These are phyloP conservation scores for Pseudohalonectria lignicola DNA, from an alignment of 2,329 filamentous ascomycete genomes.

Conservation along the genomic window DNA sequence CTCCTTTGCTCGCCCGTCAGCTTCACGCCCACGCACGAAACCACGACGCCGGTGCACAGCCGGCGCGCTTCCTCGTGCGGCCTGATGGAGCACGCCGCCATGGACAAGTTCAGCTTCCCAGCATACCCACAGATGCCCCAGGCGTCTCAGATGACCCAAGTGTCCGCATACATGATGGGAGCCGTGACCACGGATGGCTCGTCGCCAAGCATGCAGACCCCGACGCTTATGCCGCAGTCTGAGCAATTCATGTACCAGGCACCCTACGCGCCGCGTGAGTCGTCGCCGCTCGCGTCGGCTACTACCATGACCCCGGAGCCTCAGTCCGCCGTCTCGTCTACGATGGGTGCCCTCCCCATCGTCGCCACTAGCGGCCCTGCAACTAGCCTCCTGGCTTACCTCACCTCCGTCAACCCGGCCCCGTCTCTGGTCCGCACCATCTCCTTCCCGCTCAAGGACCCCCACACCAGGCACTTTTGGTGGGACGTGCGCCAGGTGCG, in stretches of 20 bases:
- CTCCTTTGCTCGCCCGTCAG: slow-evolving; percentile 58
- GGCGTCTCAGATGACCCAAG: background rate
- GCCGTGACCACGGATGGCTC: slow-evolving; percentile 13
- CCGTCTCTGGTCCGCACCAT: slow-evolving; percentile 73
- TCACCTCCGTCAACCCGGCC: slow-evolving; percentile 70
- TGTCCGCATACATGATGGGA: slow-evolving; percentile 28
- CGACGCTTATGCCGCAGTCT: slow-evolving; percentile 16
- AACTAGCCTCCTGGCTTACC: slow-evolving; percentile 63
- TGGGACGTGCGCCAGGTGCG: slow-evolving; percentile 88
- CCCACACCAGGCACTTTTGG: slow-evolving; percentile 77
- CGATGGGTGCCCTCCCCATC: slow-evolving; percentile 21
- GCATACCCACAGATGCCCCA: slow-evolving; percentile 66
- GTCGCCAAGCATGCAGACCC: slow-evolving; percentile 13
- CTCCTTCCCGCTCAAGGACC: slow-evolving; percentile 56
- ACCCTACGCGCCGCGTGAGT: slow-evolving; percentile 32
- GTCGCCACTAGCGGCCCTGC: slow-evolving; percentile 19
- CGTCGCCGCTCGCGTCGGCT: slow-evolving; percentile 30
- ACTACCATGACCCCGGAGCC: slow-evolving; percentile 22
- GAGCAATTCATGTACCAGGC: slow-evolving; percentile 30
- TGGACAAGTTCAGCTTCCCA: slow-evolving; percentile 70
- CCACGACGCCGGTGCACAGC: slow-evolving; percentile 25
- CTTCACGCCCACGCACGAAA: slow-evolving; percentile 31
- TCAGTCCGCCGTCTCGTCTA: slow-evolving; percentile 14
- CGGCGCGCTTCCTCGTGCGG: slow-evolving; percentile 57
- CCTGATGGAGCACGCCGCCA: slow-evolving; percentile 48